These are phyloP conservation scores for Globisporangium mamillatum DNA, from an alignment of 352 stramenopile species.

Conservation along the genomic window DNA sequence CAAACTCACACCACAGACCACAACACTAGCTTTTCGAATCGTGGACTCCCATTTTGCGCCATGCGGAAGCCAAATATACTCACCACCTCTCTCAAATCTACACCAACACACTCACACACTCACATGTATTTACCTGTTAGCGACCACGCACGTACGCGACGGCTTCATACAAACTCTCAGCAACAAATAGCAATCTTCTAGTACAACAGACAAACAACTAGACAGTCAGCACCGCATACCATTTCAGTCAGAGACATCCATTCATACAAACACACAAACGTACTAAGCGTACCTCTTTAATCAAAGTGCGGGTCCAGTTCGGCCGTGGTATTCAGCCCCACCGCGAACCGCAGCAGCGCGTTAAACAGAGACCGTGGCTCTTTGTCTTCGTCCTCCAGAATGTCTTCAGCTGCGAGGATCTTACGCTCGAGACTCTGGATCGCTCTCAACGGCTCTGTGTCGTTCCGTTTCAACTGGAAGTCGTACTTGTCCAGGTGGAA, in stretches of 20 bases:
- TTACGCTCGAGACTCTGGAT: background rate
- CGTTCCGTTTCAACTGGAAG: background rate
- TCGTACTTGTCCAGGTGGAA: constrained; percentile 17
- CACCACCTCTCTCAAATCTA: background rate
- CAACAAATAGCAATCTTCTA: background rate
- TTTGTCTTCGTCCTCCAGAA: constrained; percentile 6
- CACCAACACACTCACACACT: background rate
- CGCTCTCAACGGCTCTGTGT: background rate
- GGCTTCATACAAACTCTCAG: background rate
- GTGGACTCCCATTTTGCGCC: background rate
- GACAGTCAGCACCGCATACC: background rate
- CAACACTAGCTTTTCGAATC: background rate
- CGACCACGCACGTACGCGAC: background rate
- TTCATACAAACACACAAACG: background rate
- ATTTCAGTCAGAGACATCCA: background rate
- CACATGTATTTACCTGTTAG: background rate
- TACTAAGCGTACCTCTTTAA: background rate
- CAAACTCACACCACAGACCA: too few relatives aligned
- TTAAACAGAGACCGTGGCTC: constrained; percentile 1
- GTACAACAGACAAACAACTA: background rate
- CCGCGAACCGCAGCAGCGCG: constrained; percentile 14
- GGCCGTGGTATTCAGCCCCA: constrained; percentile 11
- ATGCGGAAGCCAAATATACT: background rate
- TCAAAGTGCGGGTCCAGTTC: constrained; percentile 15
- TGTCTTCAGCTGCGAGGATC: constrained; percentile 6